phyloP scores from a whole-genome alignment of 2,329 filamentous ascomycete genomes.

The Clathrospora elynae region DNA sequence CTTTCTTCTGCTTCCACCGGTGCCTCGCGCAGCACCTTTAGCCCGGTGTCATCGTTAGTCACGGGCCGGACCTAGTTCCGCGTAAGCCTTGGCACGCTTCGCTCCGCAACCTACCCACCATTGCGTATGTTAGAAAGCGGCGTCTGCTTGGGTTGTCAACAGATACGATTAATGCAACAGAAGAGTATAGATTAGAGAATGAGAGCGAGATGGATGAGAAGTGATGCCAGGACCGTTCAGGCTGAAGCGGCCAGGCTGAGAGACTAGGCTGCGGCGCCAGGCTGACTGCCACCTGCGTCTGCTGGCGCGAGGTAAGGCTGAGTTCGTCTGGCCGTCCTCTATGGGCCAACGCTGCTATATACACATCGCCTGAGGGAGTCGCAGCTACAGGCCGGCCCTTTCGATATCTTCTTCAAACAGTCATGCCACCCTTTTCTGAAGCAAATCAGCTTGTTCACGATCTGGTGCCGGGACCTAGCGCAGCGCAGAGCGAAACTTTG shows the following conservation, averaged over 20 bases:
- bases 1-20: conserved; percentile 15
- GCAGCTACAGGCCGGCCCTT: not conserved
- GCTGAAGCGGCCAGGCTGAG: not conserved
- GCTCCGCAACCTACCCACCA: conserved; percentile 1
- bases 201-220: conserved; percentile 1
- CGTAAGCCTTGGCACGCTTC: conserved; percentile 13
- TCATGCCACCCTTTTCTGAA: conserved; percentile 6
- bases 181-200: conserved; percentile 7
- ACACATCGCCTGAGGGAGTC: not conserved
- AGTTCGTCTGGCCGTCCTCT: not conserved
- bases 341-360: not conserved
- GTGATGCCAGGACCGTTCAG: not conserved
- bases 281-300: conserved; percentile 1
- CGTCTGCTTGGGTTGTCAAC: conserved; percentile 14
- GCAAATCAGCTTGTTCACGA: conserved; percentile 7
- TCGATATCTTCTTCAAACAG: not conserved
- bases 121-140: not conserved
- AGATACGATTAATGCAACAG: conserved; percentile 10
- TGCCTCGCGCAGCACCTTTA: conserved; percentile 28
- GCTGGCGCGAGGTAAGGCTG: not conserved
- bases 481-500: not conserved
- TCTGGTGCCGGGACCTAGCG: conserved; percentile 1
- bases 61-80: conserved; percentile 19
- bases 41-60: conserved; percentile 28
- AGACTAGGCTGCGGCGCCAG: not conserved